Evolutionary conservation across 2,329 filamentous ascomycete genomes (phyloP).

Genomic region (Mariannaea sp.): DNA sequence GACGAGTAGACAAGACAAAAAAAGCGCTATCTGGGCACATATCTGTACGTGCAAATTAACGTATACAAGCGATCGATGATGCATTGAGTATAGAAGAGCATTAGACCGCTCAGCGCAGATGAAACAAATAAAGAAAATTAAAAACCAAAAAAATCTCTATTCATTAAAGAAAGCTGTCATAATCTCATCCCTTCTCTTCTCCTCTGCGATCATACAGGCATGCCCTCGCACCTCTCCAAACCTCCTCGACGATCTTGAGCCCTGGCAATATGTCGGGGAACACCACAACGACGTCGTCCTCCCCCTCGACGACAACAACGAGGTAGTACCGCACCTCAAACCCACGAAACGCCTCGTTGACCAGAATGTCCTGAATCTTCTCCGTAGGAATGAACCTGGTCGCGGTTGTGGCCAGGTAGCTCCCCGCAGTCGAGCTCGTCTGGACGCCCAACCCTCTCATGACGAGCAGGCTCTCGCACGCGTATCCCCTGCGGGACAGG

Average conservation of each 20-base stretch:
- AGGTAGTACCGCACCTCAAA: constrained; percentile 92
- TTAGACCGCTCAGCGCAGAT: no score
- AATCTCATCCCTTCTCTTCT: constrained; percentile 38
- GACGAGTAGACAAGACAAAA: constrained; percentile 30
- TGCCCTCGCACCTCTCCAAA: constrained; percentile 84
- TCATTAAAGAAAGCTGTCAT: constrained; percentile 3
- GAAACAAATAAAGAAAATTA: no score
- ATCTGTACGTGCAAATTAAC: no score
- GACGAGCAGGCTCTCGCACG: constrained; percentile 84
- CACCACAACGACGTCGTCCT: constrained; percentile 89
- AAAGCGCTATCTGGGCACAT: constrained; percentile 1
- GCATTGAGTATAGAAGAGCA: no score
- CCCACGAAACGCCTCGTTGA: constrained; percentile 92
- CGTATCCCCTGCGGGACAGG: constrained; percentile 53
- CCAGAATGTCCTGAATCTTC: constrained; percentile 88
- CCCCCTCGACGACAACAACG: constrained; percentile 85
- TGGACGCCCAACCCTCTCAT: constrained; percentile 90
- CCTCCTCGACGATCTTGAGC: constrained; percentile 76
- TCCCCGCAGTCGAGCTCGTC: constrained; percentile 68
- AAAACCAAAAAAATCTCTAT: neutral
- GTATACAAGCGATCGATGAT: constrained; percentile 14
- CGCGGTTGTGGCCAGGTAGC: constrained; percentile 60
- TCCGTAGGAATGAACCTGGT: constrained; percentile 81
- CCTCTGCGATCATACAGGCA: constrained; percentile 70
- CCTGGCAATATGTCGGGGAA: constrained; percentile 82